Evolutionary conservation across 1,284 basidiomycete genomes (phyloP).

Genomic region (Sporisorium exsertum): DNA sequence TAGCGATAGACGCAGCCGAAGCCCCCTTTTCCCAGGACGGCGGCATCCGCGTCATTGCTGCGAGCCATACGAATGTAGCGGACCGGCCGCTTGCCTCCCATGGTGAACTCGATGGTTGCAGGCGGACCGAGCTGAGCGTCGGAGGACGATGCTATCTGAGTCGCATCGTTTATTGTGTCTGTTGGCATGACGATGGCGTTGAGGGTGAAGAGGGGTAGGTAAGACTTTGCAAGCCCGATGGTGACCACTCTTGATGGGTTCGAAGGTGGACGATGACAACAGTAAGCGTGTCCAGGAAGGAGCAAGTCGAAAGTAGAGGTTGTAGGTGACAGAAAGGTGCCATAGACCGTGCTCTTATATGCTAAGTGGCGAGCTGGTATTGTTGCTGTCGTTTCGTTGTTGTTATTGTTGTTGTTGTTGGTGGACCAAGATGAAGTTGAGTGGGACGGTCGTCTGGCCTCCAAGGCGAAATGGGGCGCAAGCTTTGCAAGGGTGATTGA

Average conservation of each 20-base stretch:
- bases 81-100: constrained; percentile 25
- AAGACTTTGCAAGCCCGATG: not conserved
- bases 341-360: constrained; percentile 1
- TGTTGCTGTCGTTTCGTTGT: too few relatives aligned
- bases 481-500: not conserved
- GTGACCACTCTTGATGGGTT: not conserved
- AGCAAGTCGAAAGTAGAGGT: not conserved
- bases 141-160: constrained; percentile 8
- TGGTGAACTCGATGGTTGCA: constrained; percentile 23
- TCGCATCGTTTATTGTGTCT: constrained; percentile 1
- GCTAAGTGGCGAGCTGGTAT: not conserved
- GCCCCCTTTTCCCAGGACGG: constrained; percentile 46
- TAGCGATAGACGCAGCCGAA: constrained; percentile 56
- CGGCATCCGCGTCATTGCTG: constrained; percentile 32
- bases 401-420: not conserved
- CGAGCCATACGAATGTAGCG: constrained; percentile 44
- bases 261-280: not conserved
- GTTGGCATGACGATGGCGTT: not conserved
- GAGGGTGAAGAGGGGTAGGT: not conserved
- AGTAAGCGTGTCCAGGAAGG: not conserved
- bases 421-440: constrained; percentile 1
- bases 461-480: not conserved
- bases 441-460: not conserved
- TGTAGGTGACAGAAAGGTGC: not conserved
- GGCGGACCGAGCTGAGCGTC: constrained; percentile 29